These are phyloP conservation scores for Combretum micranthum DNA, from an alignment of 345 rosid species.

Conservation along the genomic window DNA sequence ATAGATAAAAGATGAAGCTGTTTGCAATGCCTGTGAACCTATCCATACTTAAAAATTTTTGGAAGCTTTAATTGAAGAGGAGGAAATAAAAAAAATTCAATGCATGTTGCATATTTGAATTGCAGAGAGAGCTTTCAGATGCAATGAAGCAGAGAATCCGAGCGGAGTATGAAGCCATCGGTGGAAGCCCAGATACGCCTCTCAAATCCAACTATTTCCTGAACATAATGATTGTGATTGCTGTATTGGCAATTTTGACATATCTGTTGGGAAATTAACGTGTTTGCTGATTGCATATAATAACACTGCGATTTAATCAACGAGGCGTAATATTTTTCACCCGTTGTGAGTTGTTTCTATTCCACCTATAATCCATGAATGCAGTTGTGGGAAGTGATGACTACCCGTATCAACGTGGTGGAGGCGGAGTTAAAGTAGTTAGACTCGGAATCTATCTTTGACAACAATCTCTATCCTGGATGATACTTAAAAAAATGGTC, in stretches of 20 bases:
- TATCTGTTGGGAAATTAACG: slow-evolving; percentile 45
- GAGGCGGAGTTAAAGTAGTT: too few species aligned
- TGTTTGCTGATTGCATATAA: slow-evolving; percentile 11
- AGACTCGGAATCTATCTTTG: too few species aligned
- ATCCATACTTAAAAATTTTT: slow-evolving; percentile 16
- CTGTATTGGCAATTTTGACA: slow-evolving; percentile 61
- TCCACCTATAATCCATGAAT: too few species aligned
- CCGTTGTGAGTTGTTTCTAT: too few species aligned
- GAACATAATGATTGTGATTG: slow-evolving; percentile 63
- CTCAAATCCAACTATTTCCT: slow-evolving; percentile 73
- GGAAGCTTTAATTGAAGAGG: slow-evolving; percentile 27
- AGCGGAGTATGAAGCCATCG: slow-evolving; percentile 71
- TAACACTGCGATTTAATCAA: not conserved
- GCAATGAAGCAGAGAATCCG: slow-evolving; percentile 89
- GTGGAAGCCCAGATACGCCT: slow-evolving; percentile 84
- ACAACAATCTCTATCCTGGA: too few species aligned
- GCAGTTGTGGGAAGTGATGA: too few species aligned
- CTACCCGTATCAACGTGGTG: too few species aligned
- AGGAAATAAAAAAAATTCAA: slow-evolving; percentile 42
- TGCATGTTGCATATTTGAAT: slow-evolving; percentile 37
- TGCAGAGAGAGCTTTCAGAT: slow-evolving; percentile 82
- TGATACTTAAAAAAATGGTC: too few species aligned
- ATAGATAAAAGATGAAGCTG: slow-evolving; percentile 36
- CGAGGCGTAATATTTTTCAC: too few species aligned
- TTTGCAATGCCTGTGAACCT: slow-evolving; percentile 29